Evolutionary conservation across 768 basidiomycete genomes (phyloP).

Genomic region (Leccinum arenicola): DNA sequence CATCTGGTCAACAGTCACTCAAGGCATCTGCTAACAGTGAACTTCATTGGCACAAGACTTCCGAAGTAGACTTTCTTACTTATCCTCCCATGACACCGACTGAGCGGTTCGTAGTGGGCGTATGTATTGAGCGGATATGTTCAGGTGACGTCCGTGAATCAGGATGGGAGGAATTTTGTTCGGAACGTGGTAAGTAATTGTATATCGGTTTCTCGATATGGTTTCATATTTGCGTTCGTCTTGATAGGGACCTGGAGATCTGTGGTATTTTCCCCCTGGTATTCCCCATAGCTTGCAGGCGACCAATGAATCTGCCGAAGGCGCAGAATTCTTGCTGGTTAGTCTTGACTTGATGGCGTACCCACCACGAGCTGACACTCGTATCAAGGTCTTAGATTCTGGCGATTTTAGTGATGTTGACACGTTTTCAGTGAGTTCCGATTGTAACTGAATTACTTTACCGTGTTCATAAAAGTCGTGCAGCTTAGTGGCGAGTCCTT

Average conservation of each 20-base stretch:
- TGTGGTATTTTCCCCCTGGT: conserved; percentile 58
- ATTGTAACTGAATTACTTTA: neutral
- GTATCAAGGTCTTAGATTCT: conserved; percentile 27
- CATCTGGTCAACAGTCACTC: neutral
- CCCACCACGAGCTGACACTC: neutral
- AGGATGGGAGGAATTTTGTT: conserved; percentile 45
- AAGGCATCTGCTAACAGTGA: conserved; percentile 24
- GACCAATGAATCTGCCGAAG: conserved; percentile 38
- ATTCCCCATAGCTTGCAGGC: conserved; percentile 54
- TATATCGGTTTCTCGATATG: neutral
- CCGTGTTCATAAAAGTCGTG: neutral
- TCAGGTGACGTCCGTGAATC: conserved; percentile 45
- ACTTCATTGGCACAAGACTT: conserved; percentile 42
- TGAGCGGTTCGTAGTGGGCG: conserved; percentile 37
- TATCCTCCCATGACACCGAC: neutral
- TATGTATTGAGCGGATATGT: conserved; percentile 46
- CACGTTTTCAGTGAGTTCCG: conserved; percentile 40
- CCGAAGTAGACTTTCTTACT: conserved; percentile 16
- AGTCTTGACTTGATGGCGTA: neutral
- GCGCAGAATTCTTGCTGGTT: conserved; percentile 50
- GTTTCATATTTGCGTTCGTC: conserved; percentile 16
- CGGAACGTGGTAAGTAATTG: conserved; percentile 41
- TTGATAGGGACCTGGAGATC: conserved; percentile 36
- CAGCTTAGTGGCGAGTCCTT: conserved; percentile 27
- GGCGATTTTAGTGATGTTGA: conserved; percentile 49